A percentile compares a stretch with the other conserved stretches of the same genome.
Evolutionary conservation across 805 yeast genomes (phyloP).

Genomic region (Kockiozyma suomiensis): DNA sequence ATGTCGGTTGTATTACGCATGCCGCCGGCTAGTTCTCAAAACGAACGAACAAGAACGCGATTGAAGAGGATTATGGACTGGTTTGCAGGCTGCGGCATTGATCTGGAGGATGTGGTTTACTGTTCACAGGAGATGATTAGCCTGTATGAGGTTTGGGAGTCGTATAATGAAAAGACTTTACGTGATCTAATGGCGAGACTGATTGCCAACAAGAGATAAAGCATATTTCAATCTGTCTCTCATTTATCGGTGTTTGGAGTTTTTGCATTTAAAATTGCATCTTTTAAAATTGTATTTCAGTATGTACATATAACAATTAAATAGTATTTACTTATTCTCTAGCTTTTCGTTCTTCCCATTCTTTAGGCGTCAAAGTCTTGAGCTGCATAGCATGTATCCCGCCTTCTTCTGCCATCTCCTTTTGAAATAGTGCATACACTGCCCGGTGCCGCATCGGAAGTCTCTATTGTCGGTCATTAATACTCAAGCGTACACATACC

Average conservation of each 20-base stretch:
- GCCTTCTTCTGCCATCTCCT: slow-evolving; percentile 62
- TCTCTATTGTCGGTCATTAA: too few relatives aligned
- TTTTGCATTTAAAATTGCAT: too few relatives aligned
- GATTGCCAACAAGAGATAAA: slow-evolving; percentile 5
- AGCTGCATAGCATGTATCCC: slow-evolving; percentile 90
- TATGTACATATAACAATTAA: too few relatives aligned
- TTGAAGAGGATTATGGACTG: slow-evolving; percentile 63
- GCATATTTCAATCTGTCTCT: too few relatives aligned
- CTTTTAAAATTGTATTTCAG: background rate
- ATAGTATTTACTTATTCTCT: too few relatives aligned
- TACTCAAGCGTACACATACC: too few relatives aligned
- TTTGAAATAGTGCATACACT: slow-evolving; percentile 67
- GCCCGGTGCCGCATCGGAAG: slow-evolving; percentile 66
- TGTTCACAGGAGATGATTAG: slow-evolving; percentile 83
- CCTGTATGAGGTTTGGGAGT: slow-evolving; percentile 82
- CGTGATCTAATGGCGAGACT: slow-evolving; percentile 24
- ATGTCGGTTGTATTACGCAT: slow-evolving; percentile 63
- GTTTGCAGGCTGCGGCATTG: slow-evolving; percentile 74
- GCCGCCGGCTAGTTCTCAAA: slow-evolving; percentile 39
- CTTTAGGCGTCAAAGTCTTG: slow-evolving; percentile 73
- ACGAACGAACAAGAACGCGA: slow-evolving; percentile 41
- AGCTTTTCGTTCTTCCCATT: slow-evolving; percentile 42
- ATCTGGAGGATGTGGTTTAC: slow-evolving; percentile 74
- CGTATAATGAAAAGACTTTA: slow-evolving; percentile 70
- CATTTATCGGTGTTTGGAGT: too few relatives aligned